A percentile compares a stretch with the other conserved stretches of the same genome.
Conservation (phyloP, 2,329 filamentous ascomycete species). For the Colletotrichum sidae region DNA sequence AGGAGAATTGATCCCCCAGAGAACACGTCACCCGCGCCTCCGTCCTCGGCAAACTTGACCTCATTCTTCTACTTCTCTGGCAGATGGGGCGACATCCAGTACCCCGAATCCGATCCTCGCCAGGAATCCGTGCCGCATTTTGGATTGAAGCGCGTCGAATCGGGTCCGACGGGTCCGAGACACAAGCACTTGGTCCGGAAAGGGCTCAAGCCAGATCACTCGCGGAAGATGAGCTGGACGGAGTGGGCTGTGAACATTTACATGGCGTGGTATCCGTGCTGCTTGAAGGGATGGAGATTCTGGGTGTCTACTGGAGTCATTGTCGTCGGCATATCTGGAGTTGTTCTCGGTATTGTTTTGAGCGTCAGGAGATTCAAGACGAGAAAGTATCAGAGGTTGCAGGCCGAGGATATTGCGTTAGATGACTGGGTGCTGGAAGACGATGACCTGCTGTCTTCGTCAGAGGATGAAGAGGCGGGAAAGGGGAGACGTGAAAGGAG, state of each 20-base stretch:
- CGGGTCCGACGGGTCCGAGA: conserved; percentile 47
- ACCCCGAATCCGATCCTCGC: conserved; percentile 46
- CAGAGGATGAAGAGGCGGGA: conserved; percentile 14
- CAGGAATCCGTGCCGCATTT: conserved; percentile 46
- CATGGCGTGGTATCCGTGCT: conserved; percentile 49
- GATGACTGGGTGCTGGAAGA: conserved; percentile 50
- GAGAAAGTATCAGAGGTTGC: conserved; percentile 40
- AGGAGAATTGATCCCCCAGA: conserved; percentile 35
- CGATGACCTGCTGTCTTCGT: conserved; percentile 15
- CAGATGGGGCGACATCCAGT: conserved; percentile 48
- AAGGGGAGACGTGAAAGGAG: not conserved
- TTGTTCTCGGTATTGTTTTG: conserved; percentile 21
- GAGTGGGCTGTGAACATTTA: conserved; percentile 44
- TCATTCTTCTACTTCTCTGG: conserved; percentile 50
- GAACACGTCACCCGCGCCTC: not conserved
- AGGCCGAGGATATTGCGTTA: conserved; percentile 41
- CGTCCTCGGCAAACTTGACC: conserved; percentile 43
- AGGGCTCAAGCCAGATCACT: conserved; percentile 45
- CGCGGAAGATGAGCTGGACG: conserved; percentile 41
- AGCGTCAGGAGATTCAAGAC: conserved; percentile 27
- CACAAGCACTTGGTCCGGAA: conserved; percentile 49
- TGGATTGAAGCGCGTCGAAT: conserved; percentile 47
- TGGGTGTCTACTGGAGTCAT: conserved; percentile 43
- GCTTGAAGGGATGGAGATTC: conserved; percentile 47
- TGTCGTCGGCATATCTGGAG: conserved; percentile 16